A percentile compares a stretch with the other conserved stretches of the same genome.
These are phyloP conservation scores for Trypethelium eluteriae DNA, from an alignment of 495 filamentous ascomycete genomes.

Conservation along the genomic window DNA sequence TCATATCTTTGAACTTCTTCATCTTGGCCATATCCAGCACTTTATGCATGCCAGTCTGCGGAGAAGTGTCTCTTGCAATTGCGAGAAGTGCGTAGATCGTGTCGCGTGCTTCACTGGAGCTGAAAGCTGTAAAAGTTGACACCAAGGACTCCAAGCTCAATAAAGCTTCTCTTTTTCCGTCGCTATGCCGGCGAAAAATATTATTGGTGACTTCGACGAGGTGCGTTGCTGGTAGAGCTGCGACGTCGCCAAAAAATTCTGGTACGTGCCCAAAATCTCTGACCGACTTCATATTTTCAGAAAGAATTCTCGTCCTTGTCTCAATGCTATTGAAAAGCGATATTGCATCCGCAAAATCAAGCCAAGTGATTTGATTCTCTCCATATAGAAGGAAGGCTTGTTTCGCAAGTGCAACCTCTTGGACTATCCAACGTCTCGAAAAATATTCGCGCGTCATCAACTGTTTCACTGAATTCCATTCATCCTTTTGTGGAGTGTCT, in stretches of 20 bases:
- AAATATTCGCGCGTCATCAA: conserved; percentile 24
- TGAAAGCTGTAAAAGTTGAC: conserved; percentile 19
- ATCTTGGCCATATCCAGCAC: not conserved
- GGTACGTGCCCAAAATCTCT: conserved; percentile 19
- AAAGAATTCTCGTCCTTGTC: conserved; percentile 18
- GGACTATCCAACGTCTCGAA: conserved; percentile 23
- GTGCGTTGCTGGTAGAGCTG: conserved; percentile 13
- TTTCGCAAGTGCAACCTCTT: conserved; percentile 22
- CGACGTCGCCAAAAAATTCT: conserved; percentile 19
- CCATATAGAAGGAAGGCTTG: conserved; percentile 17
- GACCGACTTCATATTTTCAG: conserved; percentile 23
- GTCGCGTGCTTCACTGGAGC: conserved; percentile 17
- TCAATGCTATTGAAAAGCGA: conserved; percentile 22
- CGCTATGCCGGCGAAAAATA: conserved; percentile 13
- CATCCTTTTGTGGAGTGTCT: not conserved
- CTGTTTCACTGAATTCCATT: conserved; percentile 19
- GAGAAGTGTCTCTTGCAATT: conserved; percentile 21
- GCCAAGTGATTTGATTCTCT: conserved; percentile 18
- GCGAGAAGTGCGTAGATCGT: conserved; percentile 22
- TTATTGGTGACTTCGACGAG: conserved; percentile 19
- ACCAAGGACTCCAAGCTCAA: conserved; percentile 19
- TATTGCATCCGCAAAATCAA: conserved; percentile 17
- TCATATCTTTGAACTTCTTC: not conserved
- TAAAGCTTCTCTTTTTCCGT: not conserved
- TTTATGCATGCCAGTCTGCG: not conserved